Conservation (phyloP, 352 stramenopile species). For the Globisporangium spiculum region DNA sequence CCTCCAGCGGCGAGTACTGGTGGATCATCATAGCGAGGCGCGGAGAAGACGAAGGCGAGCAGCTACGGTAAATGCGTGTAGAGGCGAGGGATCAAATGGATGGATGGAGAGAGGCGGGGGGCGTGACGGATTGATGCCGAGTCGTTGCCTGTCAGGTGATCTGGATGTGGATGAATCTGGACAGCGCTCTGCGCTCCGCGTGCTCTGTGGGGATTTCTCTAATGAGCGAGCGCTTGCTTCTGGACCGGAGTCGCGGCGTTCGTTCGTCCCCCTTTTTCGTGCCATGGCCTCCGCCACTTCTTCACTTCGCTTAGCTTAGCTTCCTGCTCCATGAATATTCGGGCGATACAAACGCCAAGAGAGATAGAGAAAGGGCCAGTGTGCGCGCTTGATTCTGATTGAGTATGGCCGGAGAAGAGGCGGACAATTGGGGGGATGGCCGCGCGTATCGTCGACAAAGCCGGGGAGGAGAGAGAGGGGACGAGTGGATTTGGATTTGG, state of each 20-base stretch:
- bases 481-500: neutral
- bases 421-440: constrained; percentile 2
- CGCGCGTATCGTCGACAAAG: neutral
- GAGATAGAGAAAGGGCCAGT: constrained; percentile 11
- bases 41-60: neutral
- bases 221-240: neutral
- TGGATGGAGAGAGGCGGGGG: neutral
- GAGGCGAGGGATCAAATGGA: neutral
- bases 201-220: constrained; percentile 13
- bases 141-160: neutral
- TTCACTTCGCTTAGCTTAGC: neutral
- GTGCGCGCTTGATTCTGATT: constrained; percentile 7
- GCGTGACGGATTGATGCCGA: neutral
- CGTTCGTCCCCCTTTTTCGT: neutral
- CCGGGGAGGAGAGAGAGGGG: neutral
- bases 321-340: constrained; percentile 5
- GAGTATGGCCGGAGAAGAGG: constrained; percentile 9
- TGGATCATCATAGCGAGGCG: constrained; percentile 19
- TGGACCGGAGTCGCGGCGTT: neutral
- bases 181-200: constrained; percentile 7
- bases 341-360: constrained; percentile 8
- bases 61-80: neutral
- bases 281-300: constrained; percentile 1
- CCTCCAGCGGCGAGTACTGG: constrained; percentile 13
- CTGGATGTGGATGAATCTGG: neutral